A percentile compares a stretch with the other conserved stretches of the same genome.
phyloP scores from a whole-genome alignment of 179 eudicot genomes.

The Silene noctiflora region DNA sequence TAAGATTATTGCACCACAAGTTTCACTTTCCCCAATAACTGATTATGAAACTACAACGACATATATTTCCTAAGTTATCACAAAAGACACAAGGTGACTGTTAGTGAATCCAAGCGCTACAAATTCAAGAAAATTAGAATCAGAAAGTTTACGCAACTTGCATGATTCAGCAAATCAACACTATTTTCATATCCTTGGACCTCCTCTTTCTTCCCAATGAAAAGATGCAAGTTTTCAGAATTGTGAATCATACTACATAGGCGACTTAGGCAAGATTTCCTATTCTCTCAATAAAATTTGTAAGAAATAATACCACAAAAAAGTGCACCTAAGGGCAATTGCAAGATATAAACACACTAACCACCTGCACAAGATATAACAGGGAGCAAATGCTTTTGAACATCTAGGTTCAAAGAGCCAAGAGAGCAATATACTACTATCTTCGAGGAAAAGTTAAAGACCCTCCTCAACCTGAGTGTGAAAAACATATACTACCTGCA shows the following conservation, averaged over 20 bases:
- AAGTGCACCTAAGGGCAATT: not conserved
- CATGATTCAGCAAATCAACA: no score
- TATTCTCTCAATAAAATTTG: not conserved
- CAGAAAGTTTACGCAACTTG: no score
- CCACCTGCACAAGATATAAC: not conserved
- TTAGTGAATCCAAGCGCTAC: no score
- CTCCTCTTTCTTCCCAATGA: not conserved
- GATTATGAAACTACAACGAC: no score
- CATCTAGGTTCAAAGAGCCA: not conserved
- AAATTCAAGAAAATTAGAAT: no score
- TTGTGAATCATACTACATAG: not conserved
- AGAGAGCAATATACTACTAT: not conserved
- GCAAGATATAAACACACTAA: not conserved
- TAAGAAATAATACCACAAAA: not conserved
- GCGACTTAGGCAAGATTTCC: not conserved
- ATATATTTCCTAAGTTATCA: no score
- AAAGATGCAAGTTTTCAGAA: no score
- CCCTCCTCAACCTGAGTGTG: not conserved
- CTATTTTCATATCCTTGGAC: not conserved
- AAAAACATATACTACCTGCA: conserved; percentile 58
- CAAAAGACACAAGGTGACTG: no score
- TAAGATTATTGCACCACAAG: no score
- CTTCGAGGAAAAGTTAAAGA: not conserved
- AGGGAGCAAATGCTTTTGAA: not conserved
- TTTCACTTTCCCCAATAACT: no score